Base-by-base conservation (phyloP, 345 rosid genomes). In the Linum tenue region DNA sequence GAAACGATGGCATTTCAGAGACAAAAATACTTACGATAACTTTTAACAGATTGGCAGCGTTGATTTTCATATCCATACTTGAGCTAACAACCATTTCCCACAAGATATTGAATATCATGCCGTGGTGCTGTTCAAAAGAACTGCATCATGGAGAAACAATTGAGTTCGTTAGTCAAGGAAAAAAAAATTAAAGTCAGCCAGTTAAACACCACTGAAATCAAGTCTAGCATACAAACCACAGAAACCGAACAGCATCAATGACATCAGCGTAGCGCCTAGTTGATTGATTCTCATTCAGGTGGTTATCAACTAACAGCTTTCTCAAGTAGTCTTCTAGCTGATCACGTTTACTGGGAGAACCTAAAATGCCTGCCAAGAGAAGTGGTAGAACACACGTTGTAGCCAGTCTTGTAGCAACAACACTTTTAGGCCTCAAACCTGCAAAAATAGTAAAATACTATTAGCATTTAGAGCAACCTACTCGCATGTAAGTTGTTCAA, bases 71-170 rank as follows among this genome's bases (percentile, higher is more conserved):
- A 68, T 85, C 90, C 56, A 79, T 71, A 70, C 82, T 75, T 38
- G 90, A 85, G 82, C 95, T 91, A 62, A 86, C 92, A 55, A 92
- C 95, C 97, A 92, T 92, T 82, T 92, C 97, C 99, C 97, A 92
- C 66, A 88, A 79, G 59, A 90, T 84, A 63, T 84, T 80, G 65
- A 92, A 88, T 73, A 90, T 79, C 87, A 90, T 83, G 53, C 78
- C 65, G 73, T 90, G 99, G 70, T 92, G 91, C 78, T 80, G 86
- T 67, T 85, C 89, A 71, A 80, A 86, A 35, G 90, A 85, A 78
- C 98, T 92, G 90, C 82, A 76, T 62, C 36, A 74, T 66, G 69
- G 60, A 62, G 2, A 67, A 61, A 72, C 64, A 48, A 64, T 60
- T 63, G 36, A 41, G 17, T 58, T n/a, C 2, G 16, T 57, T 56